Base-by-base conservation (phyloP, 2,329 filamentous ascomycete genomes). In the Fusarium citri region DNA sequence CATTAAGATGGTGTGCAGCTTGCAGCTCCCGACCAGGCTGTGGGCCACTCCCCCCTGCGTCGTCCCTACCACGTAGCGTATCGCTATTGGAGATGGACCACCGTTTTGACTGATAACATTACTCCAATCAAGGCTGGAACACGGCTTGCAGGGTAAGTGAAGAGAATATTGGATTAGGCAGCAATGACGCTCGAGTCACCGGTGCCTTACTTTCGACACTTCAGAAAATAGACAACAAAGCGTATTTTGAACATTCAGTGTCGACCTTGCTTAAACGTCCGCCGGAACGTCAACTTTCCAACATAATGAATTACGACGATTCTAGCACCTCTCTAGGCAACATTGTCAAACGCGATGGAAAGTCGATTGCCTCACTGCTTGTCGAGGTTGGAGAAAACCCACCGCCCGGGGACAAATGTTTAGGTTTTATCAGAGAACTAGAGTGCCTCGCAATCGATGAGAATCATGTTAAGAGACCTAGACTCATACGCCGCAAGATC, bases 351-450 rank as follows among this genome's bases (percentile, higher is more conserved):
- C 2, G 15, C n/a, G n/a, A 48, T 48, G 25, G 54, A 6, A 56
- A 48, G 23, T 48, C 54, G 25, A 49, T 56, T n/a, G 54, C 54
- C n/a, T 56, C 25, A 15, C 15, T 48, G 20, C 43, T 56, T 43
- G 2, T 23, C 2, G n/a, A 48, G 3, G 30, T 56, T 41, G 28
- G 28, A 3, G 8, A 8, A 34, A 26, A 16, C 23, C 30, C 18
- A 34, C 4, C 3, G 43, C 18, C 2, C 15, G 23, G 41, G 15
- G 0, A 2, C n/a, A 56, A 48, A 30, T 56, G 7, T 6, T 49
- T 56, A 4, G 4, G 3, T 0, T 49, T 56, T 41, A 41, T 56
- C 2, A 5, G 4, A 15, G 1, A 42, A 8, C n/a, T 56, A 41
- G 54, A 56, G 5, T 56, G 31, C 28, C 54, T 56, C 31, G 1